These are phyloP conservation scores for Colletotrichum noveboracense DNA, from an alignment of 2,329 filamentous ascomycete species.

Conservation along the genomic window DNA sequence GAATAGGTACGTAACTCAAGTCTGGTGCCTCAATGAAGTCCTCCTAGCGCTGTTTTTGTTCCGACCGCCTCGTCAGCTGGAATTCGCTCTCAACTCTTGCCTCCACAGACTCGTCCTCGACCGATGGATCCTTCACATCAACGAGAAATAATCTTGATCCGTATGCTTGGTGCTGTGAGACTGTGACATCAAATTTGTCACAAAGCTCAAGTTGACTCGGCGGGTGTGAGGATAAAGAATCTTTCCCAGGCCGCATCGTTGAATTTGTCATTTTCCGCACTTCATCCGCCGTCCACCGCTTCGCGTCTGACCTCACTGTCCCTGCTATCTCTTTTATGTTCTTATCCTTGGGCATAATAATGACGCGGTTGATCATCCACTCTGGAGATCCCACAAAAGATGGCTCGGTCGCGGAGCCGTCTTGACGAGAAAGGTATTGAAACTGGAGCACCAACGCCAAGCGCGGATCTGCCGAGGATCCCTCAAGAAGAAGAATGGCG, in stretches of 20 bases:
- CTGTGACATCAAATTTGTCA: neutral
- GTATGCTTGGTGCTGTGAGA: neutral
- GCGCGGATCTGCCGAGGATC: accelerated
- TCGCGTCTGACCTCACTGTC: neutral
- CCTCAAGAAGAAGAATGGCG: neutral
- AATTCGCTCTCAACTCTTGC: neutral
- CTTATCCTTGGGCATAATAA: neutral
- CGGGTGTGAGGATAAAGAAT: neutral
- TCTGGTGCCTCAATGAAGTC: neutral
- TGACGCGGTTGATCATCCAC: neutral
- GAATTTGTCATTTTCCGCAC: neutral
- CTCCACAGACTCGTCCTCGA: neutral
- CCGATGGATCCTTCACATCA: neutral
- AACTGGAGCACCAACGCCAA: neutral
- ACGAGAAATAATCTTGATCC: neutral
- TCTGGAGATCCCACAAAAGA: neutral
- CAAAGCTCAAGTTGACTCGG: neutral
- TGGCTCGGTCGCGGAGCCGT: neutral
- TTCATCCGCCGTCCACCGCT: neutral
- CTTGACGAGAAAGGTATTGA: neutral
- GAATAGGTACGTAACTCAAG: neutral
- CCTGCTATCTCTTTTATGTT: neutral
- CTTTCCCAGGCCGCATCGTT: neutral
- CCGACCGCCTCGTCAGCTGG: neutral
- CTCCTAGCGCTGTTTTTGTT: neutral